Conservation (phyloP, 768 basidiomycete genomes). For the Collybiopsis confluens region DNA sequence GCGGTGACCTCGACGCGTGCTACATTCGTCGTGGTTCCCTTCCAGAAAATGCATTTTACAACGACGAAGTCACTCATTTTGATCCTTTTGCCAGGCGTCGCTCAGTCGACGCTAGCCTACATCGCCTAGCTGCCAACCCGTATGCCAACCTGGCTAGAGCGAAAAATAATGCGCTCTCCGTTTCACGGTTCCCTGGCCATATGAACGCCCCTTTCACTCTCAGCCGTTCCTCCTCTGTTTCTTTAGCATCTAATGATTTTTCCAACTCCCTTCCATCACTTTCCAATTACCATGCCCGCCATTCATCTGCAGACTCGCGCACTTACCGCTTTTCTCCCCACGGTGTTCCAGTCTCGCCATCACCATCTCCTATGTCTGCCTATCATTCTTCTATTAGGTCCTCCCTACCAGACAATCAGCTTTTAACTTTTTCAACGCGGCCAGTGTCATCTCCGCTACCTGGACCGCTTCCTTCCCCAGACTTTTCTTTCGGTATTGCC, state of each 20-base stretch:
- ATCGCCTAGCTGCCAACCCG: conserved; percentile 46
- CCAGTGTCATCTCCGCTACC: conserved; percentile 39
- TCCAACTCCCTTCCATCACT: conserved; percentile 18
- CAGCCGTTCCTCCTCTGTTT: conserved; percentile 3
- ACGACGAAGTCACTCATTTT: conserved; percentile 31
- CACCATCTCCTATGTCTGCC: conserved; percentile 40
- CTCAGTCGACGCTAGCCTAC: conserved; percentile 44
- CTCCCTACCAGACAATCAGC: conserved; percentile 46
- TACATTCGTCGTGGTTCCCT: conserved; percentile 48
- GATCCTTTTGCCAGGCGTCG: conserved; percentile 40
- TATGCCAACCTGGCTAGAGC: conserved; percentile 48
- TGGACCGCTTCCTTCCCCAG: conserved; percentile 58
- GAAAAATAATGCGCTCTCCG: conserved; percentile 44
- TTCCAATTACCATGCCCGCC: conserved; percentile 33
- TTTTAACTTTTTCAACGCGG: conserved; percentile 47
- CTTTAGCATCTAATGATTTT: conserved; percentile 11
- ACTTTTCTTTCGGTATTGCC: conserved; percentile 62
- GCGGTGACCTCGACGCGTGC: conserved; percentile 17
- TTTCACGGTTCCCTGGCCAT: conserved; percentile 30
- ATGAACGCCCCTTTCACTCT: conserved; percentile 26
- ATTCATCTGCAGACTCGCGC: conserved; percentile 39
- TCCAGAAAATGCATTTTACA: conserved; percentile 40
- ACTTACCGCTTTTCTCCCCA: conserved; percentile 30
- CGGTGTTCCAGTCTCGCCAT: conserved; percentile 30
- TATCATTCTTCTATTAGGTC: conserved; percentile 31